Evolutionary conservation across 495 filamentous ascomycete genomes (phyloP), one percentile per base, ranked within the genome.

Genomic region (Trichocladium uniseriatum): DNA sequence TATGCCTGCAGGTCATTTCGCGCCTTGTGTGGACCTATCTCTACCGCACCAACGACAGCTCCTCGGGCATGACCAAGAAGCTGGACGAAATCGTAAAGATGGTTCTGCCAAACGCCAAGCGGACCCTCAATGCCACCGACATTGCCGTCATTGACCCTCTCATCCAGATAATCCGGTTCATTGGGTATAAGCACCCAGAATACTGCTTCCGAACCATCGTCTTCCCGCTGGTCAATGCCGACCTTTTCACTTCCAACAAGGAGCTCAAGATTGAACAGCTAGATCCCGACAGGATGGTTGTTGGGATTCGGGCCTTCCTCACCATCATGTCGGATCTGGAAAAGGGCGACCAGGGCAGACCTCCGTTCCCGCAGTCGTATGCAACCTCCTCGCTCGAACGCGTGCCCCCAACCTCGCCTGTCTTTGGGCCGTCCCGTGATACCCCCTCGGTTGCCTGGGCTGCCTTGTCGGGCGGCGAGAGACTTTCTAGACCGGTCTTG

Each of bases 21-120:
- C 82, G 90, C 47, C 72, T 99, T n/a, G 71, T 95, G 3, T 99
- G 92, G 92, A 90, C 88, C 1, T 99, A 95, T 68, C 77, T 97
- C 20, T 95, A 94, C 63, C 80, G 90, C 16, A 83, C 68, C 44
- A 78, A 76, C 5, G 94, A 97, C 49, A 71, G 58, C 35, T 74
- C 78, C 10, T 79, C 79, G 38, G 71, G 73, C 22, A 82, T 81
- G 4, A 76, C 81, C 34, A 81, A 81, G 48, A 95, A 89, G 61
- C 73, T 97, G 29, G 89, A 97, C 50, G 90, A 95, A 43, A 79
- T 96, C 21, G 72, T 90, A 36, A 83, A 79, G 60, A 74, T 91
- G 52, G 80, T 94, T 8, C 76, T 99, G 13, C 87, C 87, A 2
- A 73, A 79, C 7, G 79, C 87, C 20, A 89, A 83, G 61, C 82